Evolutionary conservation across 1,139 yeast species (phyloP), one percentile per base, ranked within the genome.

Genomic region (Magnusiomyces suaveolens): DNA sequence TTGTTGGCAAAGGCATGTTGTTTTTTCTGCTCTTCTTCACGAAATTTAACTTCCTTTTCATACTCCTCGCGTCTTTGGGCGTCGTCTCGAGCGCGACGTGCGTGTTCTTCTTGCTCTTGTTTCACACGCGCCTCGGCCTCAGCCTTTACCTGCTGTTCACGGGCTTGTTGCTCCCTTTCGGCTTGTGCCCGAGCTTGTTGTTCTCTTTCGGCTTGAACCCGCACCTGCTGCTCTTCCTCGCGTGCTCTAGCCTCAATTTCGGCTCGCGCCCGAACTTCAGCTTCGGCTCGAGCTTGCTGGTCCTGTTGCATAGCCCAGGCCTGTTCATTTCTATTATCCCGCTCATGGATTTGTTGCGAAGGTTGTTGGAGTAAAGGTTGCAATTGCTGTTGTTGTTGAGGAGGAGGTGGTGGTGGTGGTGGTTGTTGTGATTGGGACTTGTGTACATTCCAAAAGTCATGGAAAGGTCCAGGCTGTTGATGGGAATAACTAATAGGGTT

Each of bases 401-500:
- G 18, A 6, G 16, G 8, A 16, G n/a, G 41, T 12, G 8, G 41
- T 8, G 41, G 18, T 6, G 53, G 47, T n/a, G n/a, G n/a, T n/a
- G 52, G 48, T n/a, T n/a, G n/a, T 38, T 33, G 59, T 33, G 32
- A 59, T 57, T 53, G 58, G 49, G 25, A 63, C 47, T 56, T 59
- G 25, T 60, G 68, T 52, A 63, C 66, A 41, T 41, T 25, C 44
- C 44, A 41, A 41, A 62, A 59, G 14, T 65, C 62, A 44, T 63
- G 60, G 1, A 67, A 69, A 10, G 69, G 68, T 2, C 68, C 69
- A 33, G 60, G 64, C 32, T 63, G 64, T 43, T 58, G 61, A 33
- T 62, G 62, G 38, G 57, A 60, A 51, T 60, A 64, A n/a, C 61
- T 78, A 74, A 59, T 81, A 75, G 69, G 72, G 56, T 71, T 71